A percentile compares a stretch with the other conserved stretches of the same genome.
phyloP scores from a whole-genome alignment of 2,329 filamentous ascomycete genomes.

The Colletotrichum gigasporum region DNA sequence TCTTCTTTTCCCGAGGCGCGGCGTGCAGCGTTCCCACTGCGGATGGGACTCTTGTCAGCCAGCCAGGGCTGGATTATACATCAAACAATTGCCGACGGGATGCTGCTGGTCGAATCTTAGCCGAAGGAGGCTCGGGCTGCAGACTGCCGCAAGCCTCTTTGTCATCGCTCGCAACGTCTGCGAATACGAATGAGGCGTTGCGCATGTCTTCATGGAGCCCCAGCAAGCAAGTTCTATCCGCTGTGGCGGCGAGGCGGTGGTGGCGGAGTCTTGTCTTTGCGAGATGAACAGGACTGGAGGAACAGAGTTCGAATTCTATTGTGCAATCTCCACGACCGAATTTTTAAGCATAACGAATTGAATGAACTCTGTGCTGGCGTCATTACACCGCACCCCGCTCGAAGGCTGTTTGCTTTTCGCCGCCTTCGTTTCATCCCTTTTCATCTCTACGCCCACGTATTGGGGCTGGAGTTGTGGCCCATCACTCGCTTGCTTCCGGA shows the following conservation, averaged over 20 bases:
- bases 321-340: neutral
- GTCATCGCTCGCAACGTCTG: neutral
- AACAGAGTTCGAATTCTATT: neutral
- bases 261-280: neutral
- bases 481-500: conserved; percentile 16
- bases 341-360: conserved; percentile 20
- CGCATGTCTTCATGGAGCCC: neutral
- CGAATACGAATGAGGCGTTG: neutral
- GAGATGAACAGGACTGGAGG: neutral
- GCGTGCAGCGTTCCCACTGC: neutral
- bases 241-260: neutral
- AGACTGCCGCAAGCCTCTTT: no score
- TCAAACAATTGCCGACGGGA: neutral
- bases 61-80: conserved; percentile 1
- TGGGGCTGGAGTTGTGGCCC: neutral
- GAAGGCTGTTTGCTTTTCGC: neutral
- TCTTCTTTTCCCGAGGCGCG: neutral
- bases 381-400: neutral
- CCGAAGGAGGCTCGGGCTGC: no score
- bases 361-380: neutral
- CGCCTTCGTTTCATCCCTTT: conserved; percentile 21
- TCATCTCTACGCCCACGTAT: conserved; percentile 3
- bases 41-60: neutral
- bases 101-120: no score
- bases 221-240: neutral